Evolutionary conservation across 202 grass and related monocot species (phyloP).

Genomic region (Dendrocalamus latiflorus): DNA sequence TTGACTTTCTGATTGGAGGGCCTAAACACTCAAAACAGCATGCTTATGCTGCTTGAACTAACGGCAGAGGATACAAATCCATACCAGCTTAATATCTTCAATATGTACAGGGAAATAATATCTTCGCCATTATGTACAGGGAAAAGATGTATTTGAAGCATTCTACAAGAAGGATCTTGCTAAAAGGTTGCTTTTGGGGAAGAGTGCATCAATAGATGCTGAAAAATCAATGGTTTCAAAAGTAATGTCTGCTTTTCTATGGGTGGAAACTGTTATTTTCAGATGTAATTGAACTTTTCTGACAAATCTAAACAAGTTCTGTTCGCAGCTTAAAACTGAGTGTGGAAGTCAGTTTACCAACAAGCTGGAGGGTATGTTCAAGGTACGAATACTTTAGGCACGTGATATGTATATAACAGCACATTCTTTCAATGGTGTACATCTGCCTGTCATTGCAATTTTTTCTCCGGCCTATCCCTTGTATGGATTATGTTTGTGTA

Average conservation of each 20-base stretch:
- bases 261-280: not conserved
- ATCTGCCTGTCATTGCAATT: not conserved
- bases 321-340: conserved; percentile 94
- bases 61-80: no score
- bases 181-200: conserved; percentile 88
- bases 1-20: not conserved
- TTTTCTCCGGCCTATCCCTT: not conserved
- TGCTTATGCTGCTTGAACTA: no score
- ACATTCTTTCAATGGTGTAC: no score
- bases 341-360: conserved; percentile 99
- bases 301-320: conserved; percentile 21
- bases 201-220: conserved; percentile 97
- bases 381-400: conserved; percentile 43
- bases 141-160: conserved; percentile 99
- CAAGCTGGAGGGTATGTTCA: conserved; percentile 98
- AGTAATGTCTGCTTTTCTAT: conserved; percentile 40
- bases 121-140: conserved; percentile 42
- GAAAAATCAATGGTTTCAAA: conserved; percentile 99
- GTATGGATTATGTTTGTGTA: not conserved
- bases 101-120: not conserved
- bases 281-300: conserved; percentile 1
- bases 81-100: not conserved
- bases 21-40: not conserved
- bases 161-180: conserved; percentile 99
- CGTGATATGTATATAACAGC: no score